Evolutionary conservation across 495 filamentous ascomycete species (phyloP), one percentile per base, ranked within the genome.

Genomic region (Rhizodiscina lignyota): DNA sequence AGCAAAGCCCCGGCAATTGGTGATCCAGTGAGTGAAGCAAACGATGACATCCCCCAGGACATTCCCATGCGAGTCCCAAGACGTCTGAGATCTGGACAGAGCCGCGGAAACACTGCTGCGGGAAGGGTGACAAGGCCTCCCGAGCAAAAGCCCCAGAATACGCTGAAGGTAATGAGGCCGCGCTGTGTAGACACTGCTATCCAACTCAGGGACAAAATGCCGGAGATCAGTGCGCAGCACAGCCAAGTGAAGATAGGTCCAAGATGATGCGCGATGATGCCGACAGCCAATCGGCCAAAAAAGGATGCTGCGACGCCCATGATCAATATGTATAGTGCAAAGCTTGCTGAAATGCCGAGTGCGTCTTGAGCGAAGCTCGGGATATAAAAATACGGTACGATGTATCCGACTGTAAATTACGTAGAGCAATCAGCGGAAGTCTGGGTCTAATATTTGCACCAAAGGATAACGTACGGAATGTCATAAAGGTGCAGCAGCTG

Each of bases 101-200:
- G 54, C 17, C 53, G 60, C 20, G 73, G 67, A 46, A 79, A 62
- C 11, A 75, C 67, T 4, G 70, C 71, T 0, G 75, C 72, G 0
- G 72, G 72, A 8, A 83, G 50, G 17, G 67, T 71, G n/a, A 84
- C 75, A 24, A 84, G 71, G 0, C 69, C 70, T 12, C 80, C 80
- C 1, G 75, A 77, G 45, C 74, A 77, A 52, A 80, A 74, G n/a
- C 79, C 79, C 42, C 78, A 84, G 0, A 86, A 54, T 18, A 70
- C 45, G 16, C 62, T 47, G 32, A 82, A 59, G 3, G 73, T 62
- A 18, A 81, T 63, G 18, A 79, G 56, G 0, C 66, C 66, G 0
- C 58, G 64, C 0, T 61, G 42, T 5, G 52, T 67, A 28, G 60
- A 48, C 4, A 76, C 60, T 3, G 59, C 56, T 15, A 79, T 64